Conservation (phyloP, 2,329 filamentous ascomycete species). For the Phaeosphaeriaceae sp. region DNA sequence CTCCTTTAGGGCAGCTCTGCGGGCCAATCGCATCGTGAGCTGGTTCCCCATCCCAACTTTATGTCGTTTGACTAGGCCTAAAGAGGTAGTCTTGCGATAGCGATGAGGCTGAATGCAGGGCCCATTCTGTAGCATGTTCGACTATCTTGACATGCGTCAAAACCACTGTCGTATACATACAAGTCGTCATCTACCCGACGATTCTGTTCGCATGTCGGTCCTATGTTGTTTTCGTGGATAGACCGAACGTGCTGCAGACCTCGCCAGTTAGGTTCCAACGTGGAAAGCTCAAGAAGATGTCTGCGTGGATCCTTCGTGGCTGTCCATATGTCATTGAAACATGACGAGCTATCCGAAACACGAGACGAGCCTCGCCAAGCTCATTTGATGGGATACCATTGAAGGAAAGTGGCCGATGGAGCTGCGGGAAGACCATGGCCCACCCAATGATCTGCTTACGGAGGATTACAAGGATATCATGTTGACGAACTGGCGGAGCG, state of each 20-base stretch:
- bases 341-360: too few species aligned
- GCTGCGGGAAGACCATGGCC: not conserved
- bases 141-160: not conserved
- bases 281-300: too few species aligned
- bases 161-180: not conserved
- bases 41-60: not conserved
- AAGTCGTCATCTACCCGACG: too few species aligned
- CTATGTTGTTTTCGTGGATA: too few species aligned
- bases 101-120: not conserved
- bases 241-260: too few species aligned
- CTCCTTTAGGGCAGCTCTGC: conserved; percentile 21
- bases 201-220: too few species aligned
- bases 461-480: not conserved
- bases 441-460: not conserved
- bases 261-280: too few species aligned
- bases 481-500: not conserved
- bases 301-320: too few species aligned
- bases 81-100: not conserved
- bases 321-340: too few species aligned
- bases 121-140: not conserved
- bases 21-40: conserved; percentile 24
- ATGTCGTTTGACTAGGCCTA: not conserved
- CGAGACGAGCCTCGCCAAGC: conserved; percentile 3
- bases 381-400: not conserved
- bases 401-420: not conserved